These are phyloP conservation scores for Boletus vermiculosoides DNA, from an alignment of 768 basidiomycete species.

Conservation along the genomic window DNA sequence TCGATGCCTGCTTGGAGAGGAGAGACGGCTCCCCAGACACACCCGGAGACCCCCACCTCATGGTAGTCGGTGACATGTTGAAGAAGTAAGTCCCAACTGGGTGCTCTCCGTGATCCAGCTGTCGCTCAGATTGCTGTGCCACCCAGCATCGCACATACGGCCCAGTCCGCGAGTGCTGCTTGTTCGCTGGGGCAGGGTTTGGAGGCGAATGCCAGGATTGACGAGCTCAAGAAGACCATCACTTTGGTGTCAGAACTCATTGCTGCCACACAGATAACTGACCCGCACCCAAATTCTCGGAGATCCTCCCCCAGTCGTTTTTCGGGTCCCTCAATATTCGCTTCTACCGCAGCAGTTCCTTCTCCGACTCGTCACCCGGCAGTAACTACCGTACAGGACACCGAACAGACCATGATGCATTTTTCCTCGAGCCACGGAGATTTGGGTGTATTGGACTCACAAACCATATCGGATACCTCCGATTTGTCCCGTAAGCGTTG, in stretches of 20 bases:
- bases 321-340: constrained; percentile 33
- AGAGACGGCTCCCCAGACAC: constrained; percentile 30
- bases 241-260: constrained; percentile 55
- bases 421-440: constrained; percentile 20
- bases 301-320: constrained; percentile 27
- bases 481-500: constrained; percentile 53
- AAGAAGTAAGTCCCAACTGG: constrained; percentile 45
- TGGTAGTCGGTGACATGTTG: constrained; percentile 48
- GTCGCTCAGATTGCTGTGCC: constrained; percentile 21
- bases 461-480: constrained; percentile 29
- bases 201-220: constrained; percentile 51
- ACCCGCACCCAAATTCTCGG: constrained; percentile 34
- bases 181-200: constrained; percentile 46
- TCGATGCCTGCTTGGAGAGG: constrained; percentile 18
- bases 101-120: not conserved
- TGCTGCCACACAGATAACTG: constrained; percentile 40
- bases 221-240: constrained; percentile 55
- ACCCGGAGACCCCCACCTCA: constrained; percentile 46
- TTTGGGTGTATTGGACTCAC: constrained; percentile 19
- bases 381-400: constrained; percentile 22
- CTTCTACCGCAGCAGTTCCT: constrained; percentile 37
- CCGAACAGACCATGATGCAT: constrained; percentile 23
- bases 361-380: constrained; percentile 23
- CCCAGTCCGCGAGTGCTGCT: constrained; percentile 53
- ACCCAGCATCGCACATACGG: constrained; percentile 58